Evolutionary conservation across 257 asterid genomes (phyloP).

Genomic region (Capsicum chinense): DNA sequence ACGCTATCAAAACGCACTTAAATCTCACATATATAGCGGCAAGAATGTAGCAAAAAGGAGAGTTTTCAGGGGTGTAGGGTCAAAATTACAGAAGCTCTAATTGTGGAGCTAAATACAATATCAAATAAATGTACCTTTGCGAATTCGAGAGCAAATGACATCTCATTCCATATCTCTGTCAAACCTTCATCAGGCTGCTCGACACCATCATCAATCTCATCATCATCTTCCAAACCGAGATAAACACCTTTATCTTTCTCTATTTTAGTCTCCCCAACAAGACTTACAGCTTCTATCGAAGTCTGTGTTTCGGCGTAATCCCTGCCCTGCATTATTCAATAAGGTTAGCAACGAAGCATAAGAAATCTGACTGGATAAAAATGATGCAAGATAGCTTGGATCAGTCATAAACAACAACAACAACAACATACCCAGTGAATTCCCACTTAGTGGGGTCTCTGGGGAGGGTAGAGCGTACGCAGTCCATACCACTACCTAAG

Average conservation of each 20-base stretch:
- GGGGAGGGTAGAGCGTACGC: no score
- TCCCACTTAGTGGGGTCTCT: no score
- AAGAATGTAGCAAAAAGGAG: not conserved
- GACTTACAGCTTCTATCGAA: slow-evolving; percentile 27
- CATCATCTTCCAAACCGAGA: slow-evolving; percentile 67
- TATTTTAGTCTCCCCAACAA: slow-evolving; percentile 18
- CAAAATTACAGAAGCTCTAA: not conserved
- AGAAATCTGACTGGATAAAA: not conserved
- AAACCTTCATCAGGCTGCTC: slow-evolving; percentile 67
- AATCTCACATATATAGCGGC: slow-evolving; percentile 21
- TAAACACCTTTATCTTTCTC: slow-evolving; percentile 58
- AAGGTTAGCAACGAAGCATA: not conserved
- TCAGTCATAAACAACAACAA: slow-evolving; percentile 22
- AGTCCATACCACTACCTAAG: no score
- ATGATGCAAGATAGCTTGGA: not conserved
- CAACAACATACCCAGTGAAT: no score
- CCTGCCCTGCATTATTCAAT: slow-evolving; percentile 19
- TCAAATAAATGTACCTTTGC: slow-evolving; percentile 70
- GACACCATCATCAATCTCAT: slow-evolving; percentile 48
- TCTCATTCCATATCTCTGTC: slow-evolving; percentile 82
- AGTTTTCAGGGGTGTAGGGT: slow-evolving; percentile 5
- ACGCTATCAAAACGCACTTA: not conserved
- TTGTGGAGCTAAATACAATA: not conserved
- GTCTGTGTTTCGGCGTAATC: slow-evolving; percentile 27
- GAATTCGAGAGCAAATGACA: slow-evolving; percentile 75